phyloP scores from a whole-genome alignment of 1,139 yeast genomes.

The Debaryomyces coudertii region DNA sequence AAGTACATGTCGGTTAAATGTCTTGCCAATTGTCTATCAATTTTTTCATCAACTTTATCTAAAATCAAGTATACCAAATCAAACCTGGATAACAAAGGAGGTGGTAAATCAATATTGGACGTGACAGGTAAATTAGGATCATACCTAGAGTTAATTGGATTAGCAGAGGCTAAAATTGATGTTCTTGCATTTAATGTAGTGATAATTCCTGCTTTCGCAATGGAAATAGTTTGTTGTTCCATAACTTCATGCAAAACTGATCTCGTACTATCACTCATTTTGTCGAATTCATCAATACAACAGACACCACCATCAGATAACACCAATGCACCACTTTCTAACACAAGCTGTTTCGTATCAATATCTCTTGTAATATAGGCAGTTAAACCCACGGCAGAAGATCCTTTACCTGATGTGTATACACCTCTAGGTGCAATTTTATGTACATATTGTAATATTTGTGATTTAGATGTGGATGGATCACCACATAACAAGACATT shows the following conservation, averaged over 20 bases:
- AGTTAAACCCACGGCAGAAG: slow-evolving; percentile 98
- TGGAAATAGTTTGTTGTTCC: slow-evolving; percentile 98
- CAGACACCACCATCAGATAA: slow-evolving; percentile 98
- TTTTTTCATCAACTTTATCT: slow-evolving; percentile 86
- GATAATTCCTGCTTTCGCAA: slow-evolving; percentile 97
- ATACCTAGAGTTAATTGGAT: slow-evolving; percentile 95
- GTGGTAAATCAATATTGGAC: slow-evolving; percentile 92
- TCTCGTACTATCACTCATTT: slow-evolving; percentile 93
- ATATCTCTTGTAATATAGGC: slow-evolving; percentile 95
- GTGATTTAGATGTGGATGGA: slow-evolving; percentile 97
- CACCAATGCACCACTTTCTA: slow-evolving; percentile 96
- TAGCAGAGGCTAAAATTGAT: slow-evolving; percentile 93
- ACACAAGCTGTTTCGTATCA: slow-evolving; percentile 88
- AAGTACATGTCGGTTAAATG: slow-evolving; percentile 92
- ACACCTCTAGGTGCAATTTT: slow-evolving; percentile 98
- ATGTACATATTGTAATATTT: slow-evolving; percentile 89
- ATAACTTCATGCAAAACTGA: slow-evolving; percentile 97
- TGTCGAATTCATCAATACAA: slow-evolving; percentile 98
- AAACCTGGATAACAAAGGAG: slow-evolving; percentile 91
- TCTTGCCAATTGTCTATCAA: slow-evolving; percentile 84
- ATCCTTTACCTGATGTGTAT: slow-evolving; percentile 97
- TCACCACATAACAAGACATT: slow-evolving; percentile 93
- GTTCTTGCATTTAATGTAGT: slow-evolving; percentile 96
- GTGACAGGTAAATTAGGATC: slow-evolving; percentile 94
- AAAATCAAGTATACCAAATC: slow-evolving; percentile 90